Percentiles rank a stretch among this genome's conserved stretches.
phyloP scores from a whole-genome alignment of 148 eudicot genomes.

The Hydrangea macrophylla region DNA sequence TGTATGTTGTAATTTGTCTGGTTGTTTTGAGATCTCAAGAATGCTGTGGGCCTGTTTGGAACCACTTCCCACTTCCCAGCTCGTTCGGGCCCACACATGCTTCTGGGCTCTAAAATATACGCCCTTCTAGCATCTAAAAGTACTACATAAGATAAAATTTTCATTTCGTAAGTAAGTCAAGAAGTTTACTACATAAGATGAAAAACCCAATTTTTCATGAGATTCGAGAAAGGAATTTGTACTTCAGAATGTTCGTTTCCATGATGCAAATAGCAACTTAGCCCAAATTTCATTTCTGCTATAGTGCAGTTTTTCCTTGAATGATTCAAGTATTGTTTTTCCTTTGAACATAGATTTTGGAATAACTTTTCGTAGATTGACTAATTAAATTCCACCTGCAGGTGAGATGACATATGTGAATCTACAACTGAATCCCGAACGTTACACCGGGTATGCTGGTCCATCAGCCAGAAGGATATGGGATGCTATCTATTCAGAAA shows the following conservation, averaged over 20 bases:
- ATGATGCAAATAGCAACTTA: too few species aligned
- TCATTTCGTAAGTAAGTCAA: background rate
- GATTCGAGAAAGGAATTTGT: too few species aligned
- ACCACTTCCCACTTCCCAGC: too few species aligned
- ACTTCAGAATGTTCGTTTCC: background rate
- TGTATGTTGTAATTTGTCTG: background rate
- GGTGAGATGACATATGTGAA: slow-evolving; percentile 98
- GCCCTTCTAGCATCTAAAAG: background rate
- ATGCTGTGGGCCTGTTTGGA: background rate
- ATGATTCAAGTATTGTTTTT: slow-evolving; percentile 1
- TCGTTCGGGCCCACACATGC: too few species aligned
- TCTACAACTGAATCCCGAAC: slow-evolving; percentile 84
- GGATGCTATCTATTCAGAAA: slow-evolving; percentile 95
- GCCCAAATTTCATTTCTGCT: background rate
- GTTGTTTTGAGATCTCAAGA: background rate
- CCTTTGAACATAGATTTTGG: background rate
- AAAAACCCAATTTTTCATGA: too few species aligned
- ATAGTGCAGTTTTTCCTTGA: background rate
- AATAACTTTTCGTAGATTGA: background rate
- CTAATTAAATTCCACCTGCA: slow-evolving; percentile 27
- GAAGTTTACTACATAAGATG: too few species aligned
- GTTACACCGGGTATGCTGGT: slow-evolving; percentile 85
- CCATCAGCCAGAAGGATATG: slow-evolving; percentile 95
- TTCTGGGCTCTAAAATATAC: too few species aligned
- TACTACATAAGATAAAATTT: background rate